Conservation (phyloP, 352 stramenopile genomes). For the Phytophthora tentaculata region DNA sequence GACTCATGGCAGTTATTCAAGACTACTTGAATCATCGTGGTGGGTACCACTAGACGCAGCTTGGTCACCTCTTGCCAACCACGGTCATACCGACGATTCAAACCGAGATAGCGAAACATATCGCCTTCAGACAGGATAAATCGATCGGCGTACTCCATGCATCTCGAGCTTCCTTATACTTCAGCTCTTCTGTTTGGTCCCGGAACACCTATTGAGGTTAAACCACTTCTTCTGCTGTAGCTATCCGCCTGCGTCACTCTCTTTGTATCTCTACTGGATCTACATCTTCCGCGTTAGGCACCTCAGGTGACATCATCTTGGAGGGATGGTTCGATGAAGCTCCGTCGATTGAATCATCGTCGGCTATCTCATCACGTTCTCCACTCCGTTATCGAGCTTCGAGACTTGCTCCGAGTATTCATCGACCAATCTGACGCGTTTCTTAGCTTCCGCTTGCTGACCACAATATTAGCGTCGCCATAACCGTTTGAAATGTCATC, state of each 20-base stretch:
- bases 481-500: too few species aligned
- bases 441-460: too few species aligned
- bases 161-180: not conserved
- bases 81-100: not conserved
- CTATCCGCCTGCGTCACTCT: conserved; percentile 1
- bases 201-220: not conserved
- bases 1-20: conserved; percentile 18
- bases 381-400: too few species aligned
- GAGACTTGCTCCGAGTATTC: too few species aligned
- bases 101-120: not conserved
- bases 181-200: too few species aligned
- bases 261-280: conserved; percentile 8
- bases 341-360: not conserved
- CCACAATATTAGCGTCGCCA: too few species aligned
- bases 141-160: not conserved
- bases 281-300: not conserved
- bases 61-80: not conserved
- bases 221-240: not conserved
- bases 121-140: conserved; percentile 6
- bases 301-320: not conserved
- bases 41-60: conserved; percentile 16
- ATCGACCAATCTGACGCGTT: too few species aligned
- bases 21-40: conserved; percentile 15
- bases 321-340: too few species aligned
- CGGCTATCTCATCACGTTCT: too few species aligned